Percentiles rank a stretch among this genome's conserved stretches.
phyloP scores from a whole-genome alignment of 2,329 filamentous ascomycete species.

The Exserohilum turcica region DNA sequence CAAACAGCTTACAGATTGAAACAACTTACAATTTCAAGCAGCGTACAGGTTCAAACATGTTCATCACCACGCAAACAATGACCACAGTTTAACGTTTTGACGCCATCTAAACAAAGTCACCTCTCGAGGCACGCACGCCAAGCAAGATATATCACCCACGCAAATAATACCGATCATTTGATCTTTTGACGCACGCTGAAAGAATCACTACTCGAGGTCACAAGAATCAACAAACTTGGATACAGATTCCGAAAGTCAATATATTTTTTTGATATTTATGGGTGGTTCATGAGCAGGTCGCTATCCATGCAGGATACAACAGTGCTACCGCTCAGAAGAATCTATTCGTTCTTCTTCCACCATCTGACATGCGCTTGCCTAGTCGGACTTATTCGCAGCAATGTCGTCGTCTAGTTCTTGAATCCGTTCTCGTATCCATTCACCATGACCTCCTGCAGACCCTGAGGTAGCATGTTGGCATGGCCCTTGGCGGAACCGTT shows the following conservation, averaged over 20 bases:
- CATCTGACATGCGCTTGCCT: slow-evolving; percentile 17
- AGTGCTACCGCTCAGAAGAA: slow-evolving; percentile 6
- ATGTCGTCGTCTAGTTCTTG: slow-evolving; percentile 32
- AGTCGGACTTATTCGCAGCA: slow-evolving; percentile 19
- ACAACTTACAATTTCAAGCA: too few relatives aligned
- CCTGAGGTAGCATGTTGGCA: slow-evolving; percentile 25
- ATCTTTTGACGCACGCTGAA: too few relatives aligned
- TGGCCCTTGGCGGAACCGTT: slow-evolving; percentile 29
- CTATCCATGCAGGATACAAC: slow-evolving; percentile 2
- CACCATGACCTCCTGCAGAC: slow-evolving; percentile 33
- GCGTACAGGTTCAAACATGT: too few relatives aligned
- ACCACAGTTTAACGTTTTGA: too few relatives aligned
- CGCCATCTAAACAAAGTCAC: not conserved
- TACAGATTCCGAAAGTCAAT: not conserved
- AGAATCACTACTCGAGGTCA: too few relatives aligned
- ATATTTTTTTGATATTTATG: slow-evolving; percentile 9
- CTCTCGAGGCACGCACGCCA: not conserved
- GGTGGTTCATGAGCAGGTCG: slow-evolving; percentile 8
- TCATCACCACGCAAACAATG: not conserved
- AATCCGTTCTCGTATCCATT: slow-evolving; percentile 41
- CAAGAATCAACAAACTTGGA: too few relatives aligned
- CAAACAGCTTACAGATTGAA: too few relatives aligned
- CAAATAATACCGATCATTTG: too few relatives aligned
- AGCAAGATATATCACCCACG: too few relatives aligned
- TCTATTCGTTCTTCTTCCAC: slow-evolving; percentile 6